Percentiles rank a stretch among this genome's conserved stretches.
These are phyloP conservation scores for Pyrus hybrid DNA, from an alignment of 331 rosid genomes.

Conservation along the genomic window DNA sequence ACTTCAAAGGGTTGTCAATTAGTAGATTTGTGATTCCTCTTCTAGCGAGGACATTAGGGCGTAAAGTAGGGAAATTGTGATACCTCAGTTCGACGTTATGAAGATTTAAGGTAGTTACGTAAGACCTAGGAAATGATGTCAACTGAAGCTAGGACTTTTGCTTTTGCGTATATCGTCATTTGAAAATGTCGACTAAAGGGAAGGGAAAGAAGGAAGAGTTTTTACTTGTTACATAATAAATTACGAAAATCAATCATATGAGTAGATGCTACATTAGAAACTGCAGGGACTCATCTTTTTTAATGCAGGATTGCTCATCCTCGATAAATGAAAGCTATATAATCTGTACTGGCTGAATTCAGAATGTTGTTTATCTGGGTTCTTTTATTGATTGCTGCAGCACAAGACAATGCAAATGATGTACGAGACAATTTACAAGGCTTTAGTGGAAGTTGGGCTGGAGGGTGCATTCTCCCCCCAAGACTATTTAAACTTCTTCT, in stretches of 20 bases:
- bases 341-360: not conserved
- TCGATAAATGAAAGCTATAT: not conserved
- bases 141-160: not conserved
- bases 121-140: not conserved
- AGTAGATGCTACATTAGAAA: not conserved
- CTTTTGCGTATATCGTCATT: not conserved
- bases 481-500: slow-evolving; percentile 92
- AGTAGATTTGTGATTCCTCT: not conserved
- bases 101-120: not conserved
- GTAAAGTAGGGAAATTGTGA: not conserved
- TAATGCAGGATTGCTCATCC: not conserved
- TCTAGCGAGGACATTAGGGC: not conserved
- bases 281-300: not conserved
- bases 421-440: slow-evolving; percentile 90
- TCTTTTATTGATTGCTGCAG: slow-evolving; percentile 36
- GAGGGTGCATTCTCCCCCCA: slow-evolving; percentile 72
- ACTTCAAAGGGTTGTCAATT: not conserved
- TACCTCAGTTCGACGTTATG: not conserved
- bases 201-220: no score
- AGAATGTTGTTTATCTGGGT: not conserved
- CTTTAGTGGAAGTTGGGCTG: slow-evolving; percentile 83
- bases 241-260: no score
- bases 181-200: not conserved
- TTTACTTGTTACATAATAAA: no score
- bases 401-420: slow-evolving; percentile 98